Evolutionary conservation across 2,329 filamentous ascomycete species (phyloP), one percentile per base, ranked within the genome.

Genomic region (Plectosphaerella plurivora): DNA sequence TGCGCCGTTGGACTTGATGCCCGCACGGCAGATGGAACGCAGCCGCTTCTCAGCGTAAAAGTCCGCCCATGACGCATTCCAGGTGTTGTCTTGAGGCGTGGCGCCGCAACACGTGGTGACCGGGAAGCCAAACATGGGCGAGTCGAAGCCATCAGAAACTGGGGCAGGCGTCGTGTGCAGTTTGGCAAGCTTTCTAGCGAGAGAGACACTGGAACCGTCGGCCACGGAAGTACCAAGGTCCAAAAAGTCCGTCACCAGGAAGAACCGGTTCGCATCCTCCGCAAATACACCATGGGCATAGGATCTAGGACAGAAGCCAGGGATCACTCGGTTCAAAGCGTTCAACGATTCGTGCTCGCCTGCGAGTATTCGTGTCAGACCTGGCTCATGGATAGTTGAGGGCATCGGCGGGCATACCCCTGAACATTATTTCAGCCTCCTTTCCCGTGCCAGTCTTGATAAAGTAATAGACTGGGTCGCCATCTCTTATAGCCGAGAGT

Each of bases 331-430:
- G 65, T 91, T 81, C 59, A 97, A 89, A 51, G 91, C 89, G 63
- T 91, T 92, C 51, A 97, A 82, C 3, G 90, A 95, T 48, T 82
- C 81, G 64, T 91, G 87, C 69, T 97, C 93, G 55, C 92, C 89
- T 82, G 62, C 59, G 57, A 41, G 37, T 41, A 14, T 69, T 66
- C 67, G 71, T 51, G 1, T 67, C 68, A 47, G 46, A 33, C 25
- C 39, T 12, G 36, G 37, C 14, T 22, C 15, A 33, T 42, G 14
- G 15, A 12, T 12, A 24, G 16, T 14, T 22, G 6, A 45, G 10
- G 22, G 5, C 22, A 14, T 14, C 25, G 14, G 25, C 45, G 37
- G 33, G 46, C 15, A 33, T 53, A 84, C 84, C 87, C 68, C 74
- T 71, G 63, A 92, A 91, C 88, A 92, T 92, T 36, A 77, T 58